These are phyloP conservation scores for Penicillium fimorum DNA, from an alignment of 495 filamentous ascomycete genomes.

Conservation along the genomic window DNA sequence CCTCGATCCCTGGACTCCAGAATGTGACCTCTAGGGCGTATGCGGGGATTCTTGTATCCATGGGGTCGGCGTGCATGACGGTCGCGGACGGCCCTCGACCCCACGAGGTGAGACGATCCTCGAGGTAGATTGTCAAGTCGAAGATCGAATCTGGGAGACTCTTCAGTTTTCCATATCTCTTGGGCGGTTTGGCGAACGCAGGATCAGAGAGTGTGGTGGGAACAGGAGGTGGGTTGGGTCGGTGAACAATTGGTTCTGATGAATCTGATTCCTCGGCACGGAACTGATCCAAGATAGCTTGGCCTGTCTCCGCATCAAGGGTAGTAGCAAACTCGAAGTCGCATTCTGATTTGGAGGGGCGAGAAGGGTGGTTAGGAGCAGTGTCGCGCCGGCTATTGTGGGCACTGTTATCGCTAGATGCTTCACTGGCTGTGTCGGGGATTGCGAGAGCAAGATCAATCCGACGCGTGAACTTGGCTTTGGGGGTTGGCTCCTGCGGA, in stretches of 20 bases:
- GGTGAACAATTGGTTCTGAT: constrained; percentile 25
- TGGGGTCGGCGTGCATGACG: constrained; percentile 53
- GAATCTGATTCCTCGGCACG: constrained; percentile 22
- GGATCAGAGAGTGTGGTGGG: constrained; percentile 4
- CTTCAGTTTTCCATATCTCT: constrained; percentile 45
- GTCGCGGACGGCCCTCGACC: constrained; percentile 65
- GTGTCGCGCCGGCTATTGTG: constrained; percentile 12
- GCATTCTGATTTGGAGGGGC: constrained; percentile 10
- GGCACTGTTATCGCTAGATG: constrained; percentile 31
- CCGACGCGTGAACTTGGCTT: constrained; percentile 34
- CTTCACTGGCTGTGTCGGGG: constrained; percentile 47
- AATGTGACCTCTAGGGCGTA: constrained; percentile 75
- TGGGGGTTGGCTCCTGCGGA: constrained; percentile 30
- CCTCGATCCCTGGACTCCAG: constrained; percentile 63
- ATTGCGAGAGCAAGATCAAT: constrained; percentile 40
- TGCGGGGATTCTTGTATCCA: constrained; percentile 72
- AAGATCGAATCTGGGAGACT: constrained; percentile 45
- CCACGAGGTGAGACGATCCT: constrained; percentile 67
- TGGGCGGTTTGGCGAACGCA: constrained; percentile 38
- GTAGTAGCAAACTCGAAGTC: constrained; percentile 42
- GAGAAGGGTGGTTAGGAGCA: background rate
- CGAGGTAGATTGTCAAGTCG: constrained; percentile 60
- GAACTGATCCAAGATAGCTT: constrained; percentile 31
- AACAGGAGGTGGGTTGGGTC: constrained; percentile 11
- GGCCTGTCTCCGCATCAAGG: constrained; percentile 44